Evolutionary conservation across 768 basidiomycete species (phyloP).

Genomic region (Panellus pusillus): DNA sequence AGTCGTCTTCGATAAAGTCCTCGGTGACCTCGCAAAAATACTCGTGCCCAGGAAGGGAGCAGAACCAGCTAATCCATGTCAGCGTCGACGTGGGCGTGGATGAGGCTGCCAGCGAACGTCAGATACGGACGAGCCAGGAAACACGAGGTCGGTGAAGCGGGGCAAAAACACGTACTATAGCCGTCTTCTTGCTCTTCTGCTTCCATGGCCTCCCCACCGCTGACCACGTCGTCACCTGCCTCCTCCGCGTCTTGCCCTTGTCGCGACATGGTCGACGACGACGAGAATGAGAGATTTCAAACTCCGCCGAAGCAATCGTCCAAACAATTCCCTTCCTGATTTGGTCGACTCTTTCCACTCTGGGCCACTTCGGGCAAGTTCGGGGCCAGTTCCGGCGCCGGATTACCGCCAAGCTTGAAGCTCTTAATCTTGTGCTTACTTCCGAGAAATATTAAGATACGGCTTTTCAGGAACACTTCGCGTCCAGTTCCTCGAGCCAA

Average conservation of each 20-base stretch:
- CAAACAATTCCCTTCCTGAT: neutral
- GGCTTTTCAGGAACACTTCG: too few species aligned
- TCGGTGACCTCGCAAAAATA: slow-evolving; percentile 98
- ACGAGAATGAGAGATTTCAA: neutral
- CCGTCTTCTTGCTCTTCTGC: slow-evolving; percentile 75
- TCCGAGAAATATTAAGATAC: too few species aligned
- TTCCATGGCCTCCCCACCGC: slow-evolving; percentile 77
- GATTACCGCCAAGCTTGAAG: too few species aligned
- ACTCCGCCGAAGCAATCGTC: slow-evolving; percentile 3
- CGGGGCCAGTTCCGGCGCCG: neutral
- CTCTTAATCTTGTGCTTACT: too few species aligned
- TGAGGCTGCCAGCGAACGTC: slow-evolving; percentile 57
- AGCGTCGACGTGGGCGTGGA: slow-evolving; percentile 89
- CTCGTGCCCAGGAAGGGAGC: slow-evolving; percentile 91
- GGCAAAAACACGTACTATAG: slow-evolving; percentile 64
- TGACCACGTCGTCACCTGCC: slow-evolving; percentile 42
- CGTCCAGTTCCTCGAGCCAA: too few species aligned
- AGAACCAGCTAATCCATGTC: slow-evolving; percentile 97
- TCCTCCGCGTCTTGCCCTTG: slow-evolving; percentile 62
- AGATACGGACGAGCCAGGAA: slow-evolving; percentile 8
- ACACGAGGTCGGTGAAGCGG: slow-evolving; percentile 21
- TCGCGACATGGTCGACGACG: slow-evolving; percentile 38
- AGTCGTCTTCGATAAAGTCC: slow-evolving; percentile 99
- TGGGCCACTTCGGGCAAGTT: neutral
- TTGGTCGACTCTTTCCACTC: too few species aligned